These are phyloP conservation scores for Daucus carota DNA, from an alignment of 129 eudicot species.

Conservation along the genomic window DH1_v3.0 NC_030383.2:3666001-3666500, in stretches of 20 bases:
- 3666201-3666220: not conserved
- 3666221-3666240: not conserved
- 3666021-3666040: slow-evolving; percentile 88
- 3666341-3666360: not conserved
- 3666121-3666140: slow-evolving; percentile 93
- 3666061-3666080: slow-evolving; percentile 93
- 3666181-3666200: not conserved
- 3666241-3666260: not conserved
- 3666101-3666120: slow-evolving; percentile 61
- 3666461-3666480: not conserved
- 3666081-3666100: slow-evolving; percentile 71
- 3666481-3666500: not conserved
- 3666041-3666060: slow-evolving; percentile 95
- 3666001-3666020: slow-evolving; percentile 51
- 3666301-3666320: not conserved
- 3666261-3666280: not conserved
- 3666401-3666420: not conserved
- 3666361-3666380: not conserved
- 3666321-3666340: not conserved
- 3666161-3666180: not conserved
- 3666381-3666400: not conserved
- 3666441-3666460: not conserved
- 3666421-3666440: not conserved
- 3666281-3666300: not conserved
- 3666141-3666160: slow-evolving; percentile 58